Base-by-base conservation (phyloP, 306 rosid genomes). In the Delonix regia region DNA sequence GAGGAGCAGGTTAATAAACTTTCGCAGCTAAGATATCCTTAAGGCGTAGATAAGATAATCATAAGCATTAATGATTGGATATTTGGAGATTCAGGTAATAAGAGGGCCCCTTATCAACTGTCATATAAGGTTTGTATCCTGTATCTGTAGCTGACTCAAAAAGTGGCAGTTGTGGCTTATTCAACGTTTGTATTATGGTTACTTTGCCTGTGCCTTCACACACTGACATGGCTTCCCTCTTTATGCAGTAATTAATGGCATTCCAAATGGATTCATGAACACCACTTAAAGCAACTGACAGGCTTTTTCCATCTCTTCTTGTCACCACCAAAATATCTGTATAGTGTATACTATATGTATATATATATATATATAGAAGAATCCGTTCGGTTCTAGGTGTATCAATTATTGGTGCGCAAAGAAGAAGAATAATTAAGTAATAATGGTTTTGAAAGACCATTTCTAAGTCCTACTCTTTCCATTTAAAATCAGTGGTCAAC, bases 61-160 rank as follows among this genome's bases (percentile, higher is more conserved):
- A 51, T 68, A 79, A 47, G 44, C 73, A 83, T 83, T 70, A 73
- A 86, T 77, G 82, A 82, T 88, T 84, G 88, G 86, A 38, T 67
- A 66, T 74, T 78, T 76, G 39, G 47, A 82, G 84, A 82, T 81
- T 81, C 79, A 82, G 82, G 88, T 77, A 80, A 82, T 52, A 71
- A 36, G 77, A 52, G 70, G 76, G 62, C 78, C 87, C 79, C 85
- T 66, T 69, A 74, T 69, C 38, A 61, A 77, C 75, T 77, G 75
- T 63, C 59, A 75, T 85, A 67, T 21, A 79, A 73, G 76, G 64
- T 71, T 66, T 79, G 62, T 65, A 61, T 74, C 78, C 36, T 45
- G 77, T 22, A 60, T 77, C 73, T 71, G 65, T 52, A 74, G 90
- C 89, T 86, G 87, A 84, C 87, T 84, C 88, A 74, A 86, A 62